Evolutionary conservation across 106 monocot species (phyloP).

Genomic region (Dactylorhiza incarnata): DNA sequence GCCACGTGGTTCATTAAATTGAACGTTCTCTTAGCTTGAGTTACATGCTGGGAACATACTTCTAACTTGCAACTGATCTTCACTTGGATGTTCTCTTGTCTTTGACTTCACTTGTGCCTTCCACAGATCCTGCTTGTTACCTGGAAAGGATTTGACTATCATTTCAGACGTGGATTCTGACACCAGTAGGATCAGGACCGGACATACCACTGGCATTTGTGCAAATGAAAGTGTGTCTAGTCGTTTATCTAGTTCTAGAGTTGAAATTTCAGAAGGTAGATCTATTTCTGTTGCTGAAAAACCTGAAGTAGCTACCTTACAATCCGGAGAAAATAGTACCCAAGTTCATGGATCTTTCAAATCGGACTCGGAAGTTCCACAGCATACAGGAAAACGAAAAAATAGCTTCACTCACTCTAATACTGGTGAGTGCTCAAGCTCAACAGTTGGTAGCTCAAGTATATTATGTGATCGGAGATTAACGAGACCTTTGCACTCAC

Average conservation of each 20-base stretch:
- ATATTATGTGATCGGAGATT: constrained; percentile 9
- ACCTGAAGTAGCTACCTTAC: background rate
- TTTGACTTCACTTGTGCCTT: background rate
- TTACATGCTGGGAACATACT: no score
- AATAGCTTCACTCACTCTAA: constrained; percentile 11
- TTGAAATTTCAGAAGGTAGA: constrained; percentile 2
- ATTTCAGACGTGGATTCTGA: constrained; percentile 9
- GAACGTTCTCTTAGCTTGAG: background rate
- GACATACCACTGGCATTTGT: background rate
- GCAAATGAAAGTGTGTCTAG: background rate
- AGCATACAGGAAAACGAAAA: constrained; percentile 41
- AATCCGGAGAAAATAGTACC: background rate
- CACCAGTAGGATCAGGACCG: background rate
- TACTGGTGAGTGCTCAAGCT: constrained; percentile 43
- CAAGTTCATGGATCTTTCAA: background rate
- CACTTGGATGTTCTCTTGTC: background rate
- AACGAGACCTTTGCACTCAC: constrained; percentile 14
- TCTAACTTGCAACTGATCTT: background rate
- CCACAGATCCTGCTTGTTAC: constrained; percentile 4
- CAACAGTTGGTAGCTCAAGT: constrained; percentile 14
- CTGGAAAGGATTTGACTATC: constrained; percentile 10
- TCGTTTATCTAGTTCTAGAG: constrained; percentile 1
- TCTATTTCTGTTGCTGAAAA: background rate
- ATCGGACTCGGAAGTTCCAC: constrained; percentile 14
- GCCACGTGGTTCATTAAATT: background rate